Conservation (phyloP, 371 early-diverging fungal genomes). For the Mortierella sp. region DNA sequence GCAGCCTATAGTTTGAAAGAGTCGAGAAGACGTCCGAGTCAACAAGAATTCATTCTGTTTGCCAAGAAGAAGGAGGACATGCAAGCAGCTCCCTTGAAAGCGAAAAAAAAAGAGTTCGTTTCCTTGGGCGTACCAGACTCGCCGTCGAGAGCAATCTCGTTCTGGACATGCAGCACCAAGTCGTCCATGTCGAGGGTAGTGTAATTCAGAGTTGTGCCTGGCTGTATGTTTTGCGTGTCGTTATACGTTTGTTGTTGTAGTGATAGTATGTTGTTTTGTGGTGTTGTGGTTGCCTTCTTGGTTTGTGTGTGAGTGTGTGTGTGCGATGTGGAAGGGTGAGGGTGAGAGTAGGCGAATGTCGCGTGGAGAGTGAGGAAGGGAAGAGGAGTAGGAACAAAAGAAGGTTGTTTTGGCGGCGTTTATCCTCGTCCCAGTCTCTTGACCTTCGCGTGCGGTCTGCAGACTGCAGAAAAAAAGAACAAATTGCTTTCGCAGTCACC, state of each 20-base stretch:
- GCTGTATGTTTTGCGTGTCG: background rate
- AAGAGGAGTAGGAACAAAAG: background rate
- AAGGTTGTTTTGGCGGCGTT: constrained; percentile 6
- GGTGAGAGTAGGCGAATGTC: background rate
- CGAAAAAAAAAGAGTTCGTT: background rate
- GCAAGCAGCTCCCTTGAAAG: background rate
- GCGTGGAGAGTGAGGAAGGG: background rate
- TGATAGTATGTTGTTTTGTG: background rate
- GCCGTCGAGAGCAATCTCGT: constrained; percentile 52
- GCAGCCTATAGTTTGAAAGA: constrained; percentile 21
- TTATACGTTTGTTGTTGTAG: too few relatives aligned
- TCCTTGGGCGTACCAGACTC: constrained; percentile 29
- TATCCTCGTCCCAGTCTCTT: background rate
- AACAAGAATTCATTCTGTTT: background rate
- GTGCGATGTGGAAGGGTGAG: background rate
- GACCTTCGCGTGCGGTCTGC: background rate
- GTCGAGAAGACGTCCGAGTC: background rate
- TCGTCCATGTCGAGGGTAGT: constrained; percentile 34
- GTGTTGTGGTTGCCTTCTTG: background rate
- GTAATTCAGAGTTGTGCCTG: background rate
- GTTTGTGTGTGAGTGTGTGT: background rate
- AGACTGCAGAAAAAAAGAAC: too few relatives aligned
- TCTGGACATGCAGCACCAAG: constrained; percentile 46
- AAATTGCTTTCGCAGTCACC: too few relatives aligned
- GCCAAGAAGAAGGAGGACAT: background rate